phyloP scores from a whole-genome alignment of 352 stramenopile species.

The Globisporangium nagaii region DNA sequence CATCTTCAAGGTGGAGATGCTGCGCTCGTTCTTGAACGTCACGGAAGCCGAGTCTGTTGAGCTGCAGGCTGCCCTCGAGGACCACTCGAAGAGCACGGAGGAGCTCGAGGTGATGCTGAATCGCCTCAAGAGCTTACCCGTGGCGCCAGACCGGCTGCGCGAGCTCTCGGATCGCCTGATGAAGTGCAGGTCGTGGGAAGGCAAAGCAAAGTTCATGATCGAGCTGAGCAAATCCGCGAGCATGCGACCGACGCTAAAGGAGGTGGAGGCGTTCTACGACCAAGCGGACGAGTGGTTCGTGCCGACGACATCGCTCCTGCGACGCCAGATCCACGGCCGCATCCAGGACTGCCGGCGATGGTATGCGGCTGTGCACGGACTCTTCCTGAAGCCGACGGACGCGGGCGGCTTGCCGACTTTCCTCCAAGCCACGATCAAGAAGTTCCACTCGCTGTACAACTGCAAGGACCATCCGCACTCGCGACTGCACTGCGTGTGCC shows the following conservation, averaged over 20 bases:
- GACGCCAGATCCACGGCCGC: slow-evolving; percentile 52
- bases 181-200: slow-evolving; percentile 51
- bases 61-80: slow-evolving; percentile 21
- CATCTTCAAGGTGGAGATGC: slow-evolving; percentile 35
- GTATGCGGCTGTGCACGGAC: slow-evolving; percentile 34
- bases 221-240: slow-evolving; percentile 6
- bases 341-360: slow-evolving; percentile 69
- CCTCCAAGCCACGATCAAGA: slow-evolving; percentile 34
- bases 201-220: slow-evolving; percentile 40
- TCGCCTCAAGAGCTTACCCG: slow-evolving; percentile 24
- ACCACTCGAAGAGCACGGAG: slow-evolving; percentile 39
- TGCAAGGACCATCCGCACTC: slow-evolving; percentile 17
- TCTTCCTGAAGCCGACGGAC: slow-evolving; percentile 55
- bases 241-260: slow-evolving; percentile 31
- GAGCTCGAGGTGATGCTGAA: slow-evolving; percentile 39
- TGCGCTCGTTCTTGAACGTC: slow-evolving; percentile 25
- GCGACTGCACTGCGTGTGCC: slow-evolving; percentile 57
- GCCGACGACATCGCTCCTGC: slow-evolving; percentile 49
- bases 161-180: slow-evolving; percentile 49
- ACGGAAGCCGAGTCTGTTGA: slow-evolving; percentile 23
- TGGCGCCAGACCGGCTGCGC: slow-evolving; percentile 29
- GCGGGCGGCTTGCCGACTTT: slow-evolving; percentile 33
- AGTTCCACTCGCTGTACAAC: slow-evolving; percentile 13
- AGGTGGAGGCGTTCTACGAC: slow-evolving; percentile 43
- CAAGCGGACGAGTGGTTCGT: slow-evolving; percentile 58